phyloP scores from a whole-genome alignment of 2,329 filamentous ascomycete species.

The Mycogone perniciosa region DNA sequence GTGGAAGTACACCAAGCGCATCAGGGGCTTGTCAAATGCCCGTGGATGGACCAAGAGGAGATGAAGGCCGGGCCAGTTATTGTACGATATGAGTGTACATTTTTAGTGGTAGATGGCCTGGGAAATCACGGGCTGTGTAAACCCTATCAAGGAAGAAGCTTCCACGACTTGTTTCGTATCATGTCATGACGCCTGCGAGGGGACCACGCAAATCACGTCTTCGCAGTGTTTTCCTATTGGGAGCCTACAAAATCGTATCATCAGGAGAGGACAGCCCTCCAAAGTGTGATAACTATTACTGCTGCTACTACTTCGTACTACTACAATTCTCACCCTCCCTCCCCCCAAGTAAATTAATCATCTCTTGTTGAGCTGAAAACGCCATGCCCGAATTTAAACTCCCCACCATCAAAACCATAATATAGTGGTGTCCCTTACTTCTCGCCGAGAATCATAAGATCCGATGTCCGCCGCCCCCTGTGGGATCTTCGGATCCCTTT shows the following conservation, averaged over 20 bases:
- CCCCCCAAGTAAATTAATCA: neutral
- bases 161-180: neutral
- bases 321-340: neutral
- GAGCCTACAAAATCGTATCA: too few relatives aligned
- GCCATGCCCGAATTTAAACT: neutral
- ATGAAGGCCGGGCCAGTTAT: conserved; percentile 16
- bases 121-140: neutral
- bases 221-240: too few relatives aligned
- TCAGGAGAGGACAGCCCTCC: too few relatives aligned
- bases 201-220: too few relatives aligned
- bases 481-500: neutral
- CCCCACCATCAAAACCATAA: neutral
- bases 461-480: too few relatives aligned
- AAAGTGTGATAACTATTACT: too few relatives aligned
- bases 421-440: neutral
- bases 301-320: too few relatives aligned
- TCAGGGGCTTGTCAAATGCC: conserved; percentile 40
- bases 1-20: conserved; percentile 59
- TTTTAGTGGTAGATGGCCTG: neutral
- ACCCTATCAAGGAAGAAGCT: neutral
- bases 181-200: neutral
- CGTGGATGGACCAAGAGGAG: conserved; percentile 37
- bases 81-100: conserved; percentile 7
- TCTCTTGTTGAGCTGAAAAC: neutral
- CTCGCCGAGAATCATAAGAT: too few relatives aligned